These are phyloP conservation scores for Ceratobasidium sp. DNA, from an alignment of 1,284 basidiomycete genomes.

Conservation along the genomic window DNA sequence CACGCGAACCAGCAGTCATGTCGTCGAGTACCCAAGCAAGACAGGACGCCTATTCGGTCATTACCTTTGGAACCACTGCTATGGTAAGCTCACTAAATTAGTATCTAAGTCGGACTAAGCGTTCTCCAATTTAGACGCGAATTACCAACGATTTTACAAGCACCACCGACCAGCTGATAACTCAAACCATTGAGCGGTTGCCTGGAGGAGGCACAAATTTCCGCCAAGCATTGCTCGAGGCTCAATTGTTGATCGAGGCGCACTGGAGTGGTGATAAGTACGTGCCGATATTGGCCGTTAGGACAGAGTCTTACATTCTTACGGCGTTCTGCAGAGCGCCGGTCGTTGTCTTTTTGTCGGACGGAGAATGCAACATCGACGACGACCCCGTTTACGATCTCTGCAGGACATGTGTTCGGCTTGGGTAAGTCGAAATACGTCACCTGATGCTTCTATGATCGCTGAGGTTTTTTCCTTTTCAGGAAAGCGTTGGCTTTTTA, in stretches of 20 bases:
- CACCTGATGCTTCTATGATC: no score
- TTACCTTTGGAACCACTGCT: constrained; percentile 64
- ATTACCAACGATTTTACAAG: constrained; percentile 67
- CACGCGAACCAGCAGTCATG: constrained; percentile 61
- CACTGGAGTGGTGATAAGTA: constrained; percentile 73
- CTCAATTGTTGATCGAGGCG: constrained; percentile 62
- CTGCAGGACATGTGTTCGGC: constrained; percentile 64
- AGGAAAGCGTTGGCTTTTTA: constrained; percentile 74
- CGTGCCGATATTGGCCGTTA: constrained; percentile 8
- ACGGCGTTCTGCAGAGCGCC: constrained; percentile 62
- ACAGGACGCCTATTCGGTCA: constrained; percentile 71
- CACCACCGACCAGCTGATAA: constrained; percentile 65
- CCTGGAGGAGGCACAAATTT: constrained; percentile 67
- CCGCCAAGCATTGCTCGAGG: constrained; percentile 60
- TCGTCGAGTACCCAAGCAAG: constrained; percentile 53
- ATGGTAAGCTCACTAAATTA: constrained; percentile 46
- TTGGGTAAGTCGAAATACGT: constrained; percentile 61
- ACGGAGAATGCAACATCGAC: constrained; percentile 65
- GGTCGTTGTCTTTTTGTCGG: constrained; percentile 75
- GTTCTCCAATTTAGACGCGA: constrained; percentile 32
- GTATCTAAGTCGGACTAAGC: no score
- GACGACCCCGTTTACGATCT: constrained; percentile 65
- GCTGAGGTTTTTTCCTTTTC: background rate
- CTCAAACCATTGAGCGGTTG: constrained; percentile 58
- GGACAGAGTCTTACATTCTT: no score